A percentile compares a stretch with the other conserved stretches of the same genome.
These are phyloP conservation scores for Cornus controversa DNA, from an alignment of 148 eudicot genomes.

Conservation along the genomic window DNA sequence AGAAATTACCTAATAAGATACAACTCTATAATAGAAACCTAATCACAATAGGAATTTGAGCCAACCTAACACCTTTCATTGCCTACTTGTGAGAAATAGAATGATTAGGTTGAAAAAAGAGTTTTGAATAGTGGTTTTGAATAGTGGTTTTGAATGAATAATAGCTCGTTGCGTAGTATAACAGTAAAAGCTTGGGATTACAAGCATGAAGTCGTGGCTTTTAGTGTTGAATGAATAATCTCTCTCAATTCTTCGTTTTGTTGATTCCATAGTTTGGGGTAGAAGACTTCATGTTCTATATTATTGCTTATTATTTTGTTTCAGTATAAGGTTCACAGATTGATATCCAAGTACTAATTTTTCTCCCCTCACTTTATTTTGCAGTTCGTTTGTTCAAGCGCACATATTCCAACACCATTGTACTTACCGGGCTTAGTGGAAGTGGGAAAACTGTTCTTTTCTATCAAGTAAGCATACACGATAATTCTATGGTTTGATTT, in stretches of 20 bases:
- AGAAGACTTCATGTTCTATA: not conserved
- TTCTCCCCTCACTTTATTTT: conserved; percentile 9
- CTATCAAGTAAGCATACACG: conserved; percentile 61
- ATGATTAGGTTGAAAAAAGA: not conserved
- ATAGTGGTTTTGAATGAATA: too few species aligned
- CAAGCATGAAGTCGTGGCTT: too few species aligned
- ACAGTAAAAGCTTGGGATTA: too few species aligned
- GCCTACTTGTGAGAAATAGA: not conserved
- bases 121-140: not conserved
- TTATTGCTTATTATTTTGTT: not conserved
- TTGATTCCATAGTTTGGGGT: not conserved
- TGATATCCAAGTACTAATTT: not conserved
- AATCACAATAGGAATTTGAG: too few species aligned
- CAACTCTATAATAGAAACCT: too few species aligned
- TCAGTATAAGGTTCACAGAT: not conserved
- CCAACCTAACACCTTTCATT: too few species aligned
- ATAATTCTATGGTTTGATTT: not conserved
- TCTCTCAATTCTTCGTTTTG: not conserved
- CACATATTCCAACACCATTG: conserved; percentile 64
- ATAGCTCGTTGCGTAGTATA: too few species aligned
- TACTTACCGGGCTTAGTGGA: conserved; percentile 85
- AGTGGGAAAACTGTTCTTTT: conserved; percentile 88
- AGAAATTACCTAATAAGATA: too few species aligned
- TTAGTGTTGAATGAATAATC: not conserved
- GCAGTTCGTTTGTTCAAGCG: conserved; percentile 77